Evolutionary conservation across 2,329 filamentous ascomycete genomes (phyloP).

Genomic region (Stagonosporopsis cucurbitacearum): DNA sequence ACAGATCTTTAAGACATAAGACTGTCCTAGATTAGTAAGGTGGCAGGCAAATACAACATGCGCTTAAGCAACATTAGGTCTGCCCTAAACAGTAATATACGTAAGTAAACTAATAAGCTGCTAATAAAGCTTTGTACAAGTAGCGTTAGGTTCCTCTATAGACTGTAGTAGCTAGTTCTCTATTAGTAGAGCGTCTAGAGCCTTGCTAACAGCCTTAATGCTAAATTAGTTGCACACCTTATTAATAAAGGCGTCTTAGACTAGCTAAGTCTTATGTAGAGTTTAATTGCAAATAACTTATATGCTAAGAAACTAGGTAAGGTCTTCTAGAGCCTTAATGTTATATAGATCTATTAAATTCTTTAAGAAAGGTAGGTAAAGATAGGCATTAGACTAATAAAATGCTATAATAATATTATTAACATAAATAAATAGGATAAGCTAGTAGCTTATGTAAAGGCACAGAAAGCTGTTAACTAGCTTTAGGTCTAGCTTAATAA

Average conservation of each 20-base stretch:
- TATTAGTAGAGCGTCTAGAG: no score
- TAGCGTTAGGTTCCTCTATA: no score
- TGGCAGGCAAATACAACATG: slow-evolving; percentile 1
- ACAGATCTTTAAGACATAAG: neutral
- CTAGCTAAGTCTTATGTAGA: neutral
- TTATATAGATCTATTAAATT: no score
- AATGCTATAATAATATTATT: neutral
- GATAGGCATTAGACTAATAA: no score
- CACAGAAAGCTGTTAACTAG: neutral
- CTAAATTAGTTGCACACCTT: neutral
- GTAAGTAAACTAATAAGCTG: no score
- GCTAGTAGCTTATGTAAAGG: neutral
- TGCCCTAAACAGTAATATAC: neutral
- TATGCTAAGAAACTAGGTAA: no score
- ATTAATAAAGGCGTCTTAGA: neutral
- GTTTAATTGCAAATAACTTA: neutral
- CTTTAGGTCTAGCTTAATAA: neutral
- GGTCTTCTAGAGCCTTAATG: no score
- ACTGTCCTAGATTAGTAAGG: neutral
- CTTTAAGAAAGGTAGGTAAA: no score
- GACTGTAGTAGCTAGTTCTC: no score
- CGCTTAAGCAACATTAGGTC: neutral
- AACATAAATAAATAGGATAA: slow-evolving; percentile 1
- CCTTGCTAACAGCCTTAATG: neutral
- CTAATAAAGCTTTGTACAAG: no score